Percentiles rank a stretch among this genome's conserved stretches.
These are phyloP conservation scores for Protomyces arabidopsidicola DNA, from an alignment of 1,139 yeast species.

Conservation along the genomic window DNA sequence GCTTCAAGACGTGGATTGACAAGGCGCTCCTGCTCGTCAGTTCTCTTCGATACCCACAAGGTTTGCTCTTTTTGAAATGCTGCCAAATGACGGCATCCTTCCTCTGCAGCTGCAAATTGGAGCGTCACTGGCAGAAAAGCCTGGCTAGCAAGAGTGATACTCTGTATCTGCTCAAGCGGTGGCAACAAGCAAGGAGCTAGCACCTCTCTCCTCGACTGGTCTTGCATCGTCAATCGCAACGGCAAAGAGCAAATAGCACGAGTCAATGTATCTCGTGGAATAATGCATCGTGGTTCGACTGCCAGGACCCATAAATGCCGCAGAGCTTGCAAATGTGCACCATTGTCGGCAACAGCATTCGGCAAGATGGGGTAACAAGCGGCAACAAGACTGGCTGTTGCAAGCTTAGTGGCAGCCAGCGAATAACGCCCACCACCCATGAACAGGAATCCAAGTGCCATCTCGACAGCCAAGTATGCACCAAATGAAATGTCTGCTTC, in stretches of 20 bases:
- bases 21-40: not conserved
- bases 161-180: conserved; percentile 29
- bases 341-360: conserved; percentile 41
- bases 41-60: not conserved
- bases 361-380: conserved; percentile 76
- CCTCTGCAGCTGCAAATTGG: not conserved
- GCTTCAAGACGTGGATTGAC: not conserved
- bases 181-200: conserved; percentile 35
- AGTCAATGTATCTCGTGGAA: conserved; percentile 60
- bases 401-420: conserved; percentile 57
- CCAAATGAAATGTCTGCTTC: conserved; percentile 52
- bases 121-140: not conserved
- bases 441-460: conserved; percentile 82
- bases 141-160: not conserved
- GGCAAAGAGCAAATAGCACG: conserved; percentile 16
- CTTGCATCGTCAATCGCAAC: conserved; percentile 3
- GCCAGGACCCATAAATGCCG: conserved; percentile 90
- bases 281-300: conserved; percentile 72
- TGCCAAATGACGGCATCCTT: not conserved
- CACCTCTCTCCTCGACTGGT: not conserved
- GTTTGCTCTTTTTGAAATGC: conserved; percentile 3
- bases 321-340: conserved; percentile 74
- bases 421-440: conserved; percentile 93
- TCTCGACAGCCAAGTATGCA: conserved; percentile 69
- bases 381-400: conserved; percentile 67